These are phyloP conservation scores for Tetrapisispora fleetii DNA, from an alignment of 805 yeast genomes.

Conservation along the genomic window DNA sequence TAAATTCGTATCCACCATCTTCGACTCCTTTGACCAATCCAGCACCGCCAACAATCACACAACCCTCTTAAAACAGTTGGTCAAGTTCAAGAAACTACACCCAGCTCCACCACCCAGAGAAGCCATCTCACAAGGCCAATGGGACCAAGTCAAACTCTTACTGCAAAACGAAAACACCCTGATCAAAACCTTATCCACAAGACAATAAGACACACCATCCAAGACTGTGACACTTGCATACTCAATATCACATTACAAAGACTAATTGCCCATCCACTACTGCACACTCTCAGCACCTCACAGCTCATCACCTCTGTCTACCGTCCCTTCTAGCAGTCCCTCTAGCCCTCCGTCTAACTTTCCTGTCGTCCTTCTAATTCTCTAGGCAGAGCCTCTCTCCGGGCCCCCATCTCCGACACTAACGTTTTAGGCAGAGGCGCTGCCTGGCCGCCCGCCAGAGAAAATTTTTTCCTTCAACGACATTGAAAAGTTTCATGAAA, in stretches of 20 bases:
- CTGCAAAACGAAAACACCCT: neutral
- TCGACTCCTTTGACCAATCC: neutral
- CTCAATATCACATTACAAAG: neutral
- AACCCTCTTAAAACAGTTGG: neutral
- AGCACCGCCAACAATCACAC: neutral
- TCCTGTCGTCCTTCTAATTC: neutral
- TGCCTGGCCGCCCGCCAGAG: neutral
- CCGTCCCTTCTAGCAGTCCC: neutral
- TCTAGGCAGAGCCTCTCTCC: neutral
- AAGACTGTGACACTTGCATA: neutral
- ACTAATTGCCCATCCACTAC: neutral
- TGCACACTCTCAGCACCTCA: too few species aligned
- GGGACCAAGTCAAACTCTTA: neutral
- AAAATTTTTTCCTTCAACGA: neutral
- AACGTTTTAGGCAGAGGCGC: neutral
- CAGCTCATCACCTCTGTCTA: neutral
- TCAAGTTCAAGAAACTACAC: neutral
- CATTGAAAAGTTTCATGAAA: too few species aligned
- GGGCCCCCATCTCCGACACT: neutral
- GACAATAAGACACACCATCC: neutral
- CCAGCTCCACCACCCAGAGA: neutral
- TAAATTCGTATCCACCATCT: neutral
- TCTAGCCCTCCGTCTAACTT: too few species aligned
- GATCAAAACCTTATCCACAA: neutral
- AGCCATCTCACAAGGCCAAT: neutral